phyloP scores from a whole-genome alignment of 441 rosid genomes.

The Biscutella laevigata region DNA sequence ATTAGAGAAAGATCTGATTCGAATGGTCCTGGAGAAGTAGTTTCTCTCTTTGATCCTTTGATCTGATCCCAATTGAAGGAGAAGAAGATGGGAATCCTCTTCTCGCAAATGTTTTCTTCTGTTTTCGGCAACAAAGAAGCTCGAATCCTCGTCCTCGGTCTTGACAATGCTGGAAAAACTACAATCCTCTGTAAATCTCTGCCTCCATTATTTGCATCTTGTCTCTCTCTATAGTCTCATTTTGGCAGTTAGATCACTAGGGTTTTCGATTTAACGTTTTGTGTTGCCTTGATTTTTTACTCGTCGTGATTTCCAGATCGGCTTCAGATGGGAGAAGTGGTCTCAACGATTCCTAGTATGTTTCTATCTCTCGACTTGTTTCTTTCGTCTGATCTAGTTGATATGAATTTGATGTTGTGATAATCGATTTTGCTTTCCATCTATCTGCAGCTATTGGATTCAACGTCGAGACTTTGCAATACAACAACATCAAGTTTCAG shows the following conservation, averaged over 20 bases:
- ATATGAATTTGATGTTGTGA: neutral
- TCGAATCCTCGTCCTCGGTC: constrained; percentile 48
- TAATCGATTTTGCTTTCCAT: neutral
- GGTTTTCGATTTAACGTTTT: constrained; percentile 8
- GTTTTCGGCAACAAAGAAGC: constrained; percentile 43
- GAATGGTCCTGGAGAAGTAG: constrained; percentile 23
- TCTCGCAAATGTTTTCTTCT: constrained; percentile 37
- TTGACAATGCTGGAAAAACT: constrained; percentile 47
- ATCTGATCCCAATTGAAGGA: constrained; percentile 3
- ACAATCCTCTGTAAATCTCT: constrained; percentile 40
- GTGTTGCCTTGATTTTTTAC: neutral
- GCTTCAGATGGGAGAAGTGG: constrained; percentile 39
- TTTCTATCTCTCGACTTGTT: neutral
- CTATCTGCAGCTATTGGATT: constrained; percentile 77
- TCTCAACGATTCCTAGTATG: constrained; percentile 35
- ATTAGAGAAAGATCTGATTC: too few species aligned
- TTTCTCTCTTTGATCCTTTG: constrained; percentile 22
- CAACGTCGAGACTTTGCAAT: constrained; percentile 81
- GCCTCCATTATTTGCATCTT: too few species aligned
- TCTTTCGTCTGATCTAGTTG: neutral
- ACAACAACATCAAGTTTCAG: constrained; percentile 86
- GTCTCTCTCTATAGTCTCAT: too few species aligned
- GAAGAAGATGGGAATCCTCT: constrained; percentile 30
- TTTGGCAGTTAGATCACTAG: neutral
- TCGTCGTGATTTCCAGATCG: constrained; percentile 21